phyloP scores from a whole-genome alignment of 805 yeast species.

The Saccharomyces paradoxus region DNA sequence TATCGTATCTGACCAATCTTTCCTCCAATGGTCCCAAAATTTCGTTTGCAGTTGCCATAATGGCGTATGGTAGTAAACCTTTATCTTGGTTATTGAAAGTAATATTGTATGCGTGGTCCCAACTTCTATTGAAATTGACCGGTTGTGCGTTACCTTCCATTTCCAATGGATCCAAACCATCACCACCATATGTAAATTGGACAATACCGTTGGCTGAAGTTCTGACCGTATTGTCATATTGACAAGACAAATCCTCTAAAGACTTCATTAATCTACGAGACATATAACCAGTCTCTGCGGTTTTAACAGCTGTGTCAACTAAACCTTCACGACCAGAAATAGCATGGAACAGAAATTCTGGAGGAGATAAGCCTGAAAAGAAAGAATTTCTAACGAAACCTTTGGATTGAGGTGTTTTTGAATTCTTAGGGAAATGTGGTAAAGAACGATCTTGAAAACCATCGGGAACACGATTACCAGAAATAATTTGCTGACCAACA shows the following conservation, averaged over 20 bases:
- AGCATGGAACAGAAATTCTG: slow-evolving; percentile 96
- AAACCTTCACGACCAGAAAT: slow-evolving; percentile 99
- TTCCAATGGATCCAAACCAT: slow-evolving; percentile 94
- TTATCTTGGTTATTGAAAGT: slow-evolving; percentile 50
- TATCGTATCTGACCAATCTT: slow-evolving; percentile 59
- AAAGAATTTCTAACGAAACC: slow-evolving; percentile 97
- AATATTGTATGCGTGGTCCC: slow-evolving; percentile 83
- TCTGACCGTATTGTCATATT: slow-evolving; percentile 89
- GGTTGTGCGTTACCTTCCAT: slow-evolving; percentile 99
- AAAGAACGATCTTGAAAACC: slow-evolving; percentile 98
- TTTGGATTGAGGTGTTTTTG: slow-evolving; percentile 94
- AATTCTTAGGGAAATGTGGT: slow-evolving; percentile 92
- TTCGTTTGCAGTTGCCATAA: slow-evolving; percentile 45
- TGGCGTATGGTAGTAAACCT: slow-evolving; percentile 64
- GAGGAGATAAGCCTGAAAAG: slow-evolving; percentile 88
- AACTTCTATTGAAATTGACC: slow-evolving; percentile 84
- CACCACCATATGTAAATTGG: slow-evolving; percentile 97
- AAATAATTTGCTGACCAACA: slow-evolving; percentile 97
- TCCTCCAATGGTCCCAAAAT: slow-evolving; percentile 55
- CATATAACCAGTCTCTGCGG: slow-evolving; percentile 99
- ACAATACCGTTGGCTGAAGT: slow-evolving; percentile 94
- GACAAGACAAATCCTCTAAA: slow-evolving; percentile 87
- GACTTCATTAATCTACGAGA: slow-evolving; percentile 97
- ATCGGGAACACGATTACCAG: slow-evolving; percentile 98
- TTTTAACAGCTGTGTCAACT: slow-evolving; percentile 98